phyloP scores from a whole-genome alignment of 306 rosid genomes.

The Fragaria nilgerrensis region DNA sequence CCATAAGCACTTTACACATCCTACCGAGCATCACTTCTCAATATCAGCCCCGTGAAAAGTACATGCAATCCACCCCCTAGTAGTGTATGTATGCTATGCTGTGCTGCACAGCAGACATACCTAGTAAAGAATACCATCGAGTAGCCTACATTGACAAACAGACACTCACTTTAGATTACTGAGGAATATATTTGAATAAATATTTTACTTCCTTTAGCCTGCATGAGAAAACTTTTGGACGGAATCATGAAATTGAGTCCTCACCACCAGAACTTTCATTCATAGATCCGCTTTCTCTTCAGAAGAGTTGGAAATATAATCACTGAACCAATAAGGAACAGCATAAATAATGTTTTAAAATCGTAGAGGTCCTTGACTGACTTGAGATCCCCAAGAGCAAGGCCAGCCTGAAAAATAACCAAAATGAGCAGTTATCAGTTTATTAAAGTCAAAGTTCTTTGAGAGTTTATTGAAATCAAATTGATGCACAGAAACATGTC shows the following conservation, averaged over 20 bases:
- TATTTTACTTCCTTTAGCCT: neutral
- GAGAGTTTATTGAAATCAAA: no score
- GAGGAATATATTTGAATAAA: neutral
- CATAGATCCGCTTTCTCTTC: slow-evolving; percentile 88
- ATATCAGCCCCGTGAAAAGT: no score
- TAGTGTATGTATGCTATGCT: no score
- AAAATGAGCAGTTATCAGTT: slow-evolving; percentile 22
- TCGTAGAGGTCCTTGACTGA: slow-evolving; percentile 94
- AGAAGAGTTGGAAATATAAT: slow-evolving; percentile 64
- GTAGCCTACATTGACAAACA: neutral
- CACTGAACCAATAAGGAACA: slow-evolving; percentile 85
- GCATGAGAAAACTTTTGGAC: slow-evolving; percentile 20
- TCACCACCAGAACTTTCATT: slow-evolving; percentile 42
- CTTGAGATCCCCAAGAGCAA: slow-evolving; percentile 95
- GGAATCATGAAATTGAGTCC: slow-evolving; percentile 11
- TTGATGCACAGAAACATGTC: neutral
- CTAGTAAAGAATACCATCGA: neutral
- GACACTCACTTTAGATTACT: neutral
- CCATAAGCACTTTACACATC: neutral
- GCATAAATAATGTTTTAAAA: slow-evolving; percentile 77
- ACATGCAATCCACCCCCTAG: no score
- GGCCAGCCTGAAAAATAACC: slow-evolving; percentile 71
- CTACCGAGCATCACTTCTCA: neutral
- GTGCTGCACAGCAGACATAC: neutral
- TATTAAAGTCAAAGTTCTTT: neutral